These are phyloP conservation scores for Nemania bipapillata DNA, from an alignment of 2,329 filamentous ascomycete species.

Conservation along the genomic window DNA sequence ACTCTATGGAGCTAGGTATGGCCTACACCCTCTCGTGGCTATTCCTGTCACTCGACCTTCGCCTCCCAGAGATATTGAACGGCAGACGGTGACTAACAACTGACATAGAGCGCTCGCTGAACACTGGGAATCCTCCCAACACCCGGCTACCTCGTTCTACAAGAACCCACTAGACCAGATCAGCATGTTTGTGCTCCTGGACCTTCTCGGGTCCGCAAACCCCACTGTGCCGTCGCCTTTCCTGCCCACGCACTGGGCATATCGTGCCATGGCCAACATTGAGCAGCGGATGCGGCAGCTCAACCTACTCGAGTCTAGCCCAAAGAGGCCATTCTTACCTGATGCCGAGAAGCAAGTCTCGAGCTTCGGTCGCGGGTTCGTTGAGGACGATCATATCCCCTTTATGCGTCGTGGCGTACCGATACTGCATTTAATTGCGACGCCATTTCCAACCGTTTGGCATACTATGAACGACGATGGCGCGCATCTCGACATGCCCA, in stretches of 20 bases:
- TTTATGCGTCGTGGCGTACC: slow-evolving; percentile 80
- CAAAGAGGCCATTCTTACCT: slow-evolving; percentile 63
- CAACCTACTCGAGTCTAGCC: slow-evolving; percentile 59
- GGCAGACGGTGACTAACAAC: slow-evolving; percentile 23
- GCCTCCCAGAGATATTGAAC: not conserved
- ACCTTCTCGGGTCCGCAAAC: slow-evolving; percentile 72
- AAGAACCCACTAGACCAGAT: slow-evolving; percentile 77
- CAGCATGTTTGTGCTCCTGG: slow-evolving; percentile 78
- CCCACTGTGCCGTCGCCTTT: slow-evolving; percentile 78
- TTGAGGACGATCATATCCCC: slow-evolving; percentile 80
- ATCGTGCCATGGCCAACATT: slow-evolving; percentile 71
- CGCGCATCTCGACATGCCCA: slow-evolving; percentile 75
- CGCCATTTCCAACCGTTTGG: slow-evolving; percentile 77
- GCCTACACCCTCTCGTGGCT: slow-evolving; percentile 1
- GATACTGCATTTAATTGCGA: slow-evolving; percentile 78
- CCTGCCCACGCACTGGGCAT: slow-evolving; percentile 84
- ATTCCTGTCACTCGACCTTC: slow-evolving; percentile 1
- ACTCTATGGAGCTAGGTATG: slow-evolving; percentile 77
- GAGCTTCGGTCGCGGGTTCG: slow-evolving; percentile 53
- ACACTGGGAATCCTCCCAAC: slow-evolving; percentile 73
- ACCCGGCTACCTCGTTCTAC: slow-evolving; percentile 76
- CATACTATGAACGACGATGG: slow-evolving; percentile 77
- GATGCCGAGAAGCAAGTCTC: slow-evolving; percentile 61
- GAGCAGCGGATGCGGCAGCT: slow-evolving; percentile 72
- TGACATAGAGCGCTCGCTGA: slow-evolving; percentile 70